Evolutionary conservation across 2,329 filamentous ascomycete genomes (phyloP).

Genomic region (Trichoderma harzianum): DNA sequence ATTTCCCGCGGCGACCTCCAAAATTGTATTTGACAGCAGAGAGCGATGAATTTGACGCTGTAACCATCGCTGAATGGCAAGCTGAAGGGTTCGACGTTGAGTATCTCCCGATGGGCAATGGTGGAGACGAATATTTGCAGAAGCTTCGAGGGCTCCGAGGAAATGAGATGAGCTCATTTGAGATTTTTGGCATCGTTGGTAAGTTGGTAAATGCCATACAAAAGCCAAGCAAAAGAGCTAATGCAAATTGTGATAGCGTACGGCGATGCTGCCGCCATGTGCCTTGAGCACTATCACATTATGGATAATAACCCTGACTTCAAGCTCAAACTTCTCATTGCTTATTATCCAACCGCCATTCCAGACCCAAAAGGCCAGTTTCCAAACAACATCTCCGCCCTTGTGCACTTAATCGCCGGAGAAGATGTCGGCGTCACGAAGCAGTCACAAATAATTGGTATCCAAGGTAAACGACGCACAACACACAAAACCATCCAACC

Average conservation of each 20-base stretch:
- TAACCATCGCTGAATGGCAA: constrained; percentile 38
- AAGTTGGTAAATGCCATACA: constrained; percentile 13
- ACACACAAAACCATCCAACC: constrained; percentile 33
- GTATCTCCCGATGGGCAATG: constrained; percentile 40
- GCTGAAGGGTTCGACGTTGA: constrained; percentile 43
- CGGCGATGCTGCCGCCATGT: constrained; percentile 42
- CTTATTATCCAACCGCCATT: constrained; percentile 44
- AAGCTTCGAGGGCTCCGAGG: constrained; percentile 35
- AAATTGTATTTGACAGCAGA: constrained; percentile 44
- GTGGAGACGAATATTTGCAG: constrained; percentile 32
- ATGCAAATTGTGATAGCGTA: constrained; percentile 31
- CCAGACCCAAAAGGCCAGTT: constrained; percentile 42
- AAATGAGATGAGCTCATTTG: constrained; percentile 37
- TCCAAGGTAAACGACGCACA: constrained; percentile 42
- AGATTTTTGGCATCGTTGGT: constrained; percentile 44
- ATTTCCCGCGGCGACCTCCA: constrained; percentile 37
- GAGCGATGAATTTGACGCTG: constrained; percentile 39
- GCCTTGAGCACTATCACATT: constrained; percentile 44
- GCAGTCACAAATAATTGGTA: constrained; percentile 42
- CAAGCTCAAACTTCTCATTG: constrained; percentile 41
- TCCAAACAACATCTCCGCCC: constrained; percentile 36
- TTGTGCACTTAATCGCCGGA: constrained; percentile 40
- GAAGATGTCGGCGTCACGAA: constrained; percentile 40
- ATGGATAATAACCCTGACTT: constrained; percentile 44
- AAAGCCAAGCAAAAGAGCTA: background rate